Base-by-base conservation (phyloP, 306 rosid species). In the Ormosia semicastrata region DNA sequence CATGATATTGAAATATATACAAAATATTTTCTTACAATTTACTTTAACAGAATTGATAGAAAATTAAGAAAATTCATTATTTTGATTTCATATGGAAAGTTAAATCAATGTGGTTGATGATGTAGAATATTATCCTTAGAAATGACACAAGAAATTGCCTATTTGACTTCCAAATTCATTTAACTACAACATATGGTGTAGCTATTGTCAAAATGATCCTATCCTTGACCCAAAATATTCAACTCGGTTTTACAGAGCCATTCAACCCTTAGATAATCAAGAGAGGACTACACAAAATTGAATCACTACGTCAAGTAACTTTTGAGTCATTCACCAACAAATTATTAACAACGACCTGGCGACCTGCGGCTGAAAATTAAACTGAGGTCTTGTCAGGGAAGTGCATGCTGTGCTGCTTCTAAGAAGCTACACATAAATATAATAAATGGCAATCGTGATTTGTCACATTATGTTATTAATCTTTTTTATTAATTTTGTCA, bases 211-310 rank as follows among this genome's bases (percentile, higher is more conserved):
- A 82, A 62, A 77, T 81, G 84, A 74, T 83, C 77, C 71, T 69
- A 83, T 77, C 71, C 24, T 87, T 83, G 85, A 85, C 89, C 74
- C 13, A 65, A 30, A 68, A 49, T 18, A 71, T 54, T 81, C 80
- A 80, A 80, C 80, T 46, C 11, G 41, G 71, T 18, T 52, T 80
- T 58, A 52, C 73, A 65, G 52, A 65, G 77, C 36, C 63, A 34
- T 58, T 58, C 75, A 82, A 68, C 63, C 14, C 18, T 32, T n/a
- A n/a, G 43, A 86, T 78, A 17, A 77, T 66, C 49, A 57, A 64
- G 37, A 43, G 37, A 71, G 6, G 72, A 77, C 75, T 57, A 71
- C 9, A 9, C 40, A 71, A 59, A 64, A 34, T 34, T 60, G 50
- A 77, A 67, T 41, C 30, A 39, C 71, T 15, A 43, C 33, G 4